These are phyloP conservation scores for Sarcodon aspratus DNA, from an alignment of 768 basidiomycete genomes.

Conservation along the genomic window DNA sequence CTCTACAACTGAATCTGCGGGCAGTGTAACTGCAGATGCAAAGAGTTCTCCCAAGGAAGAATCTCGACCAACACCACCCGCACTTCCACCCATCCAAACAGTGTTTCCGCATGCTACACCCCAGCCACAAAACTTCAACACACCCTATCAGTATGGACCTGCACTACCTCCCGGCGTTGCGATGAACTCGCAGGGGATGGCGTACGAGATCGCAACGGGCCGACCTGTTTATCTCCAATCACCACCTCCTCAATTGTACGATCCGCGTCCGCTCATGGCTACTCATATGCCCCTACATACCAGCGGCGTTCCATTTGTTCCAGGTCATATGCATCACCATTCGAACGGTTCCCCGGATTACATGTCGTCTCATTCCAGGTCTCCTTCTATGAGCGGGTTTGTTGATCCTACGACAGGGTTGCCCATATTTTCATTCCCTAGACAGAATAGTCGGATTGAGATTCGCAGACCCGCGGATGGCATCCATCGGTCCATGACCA, in stretches of 20 bases:
- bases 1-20: too few relatives aligned
- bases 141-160: conserved; percentile 51
- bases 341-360: conserved; percentile 50
- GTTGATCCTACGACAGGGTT: conserved; percentile 54
- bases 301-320: conserved; percentile 36
- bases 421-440: conserved; percentile 66
- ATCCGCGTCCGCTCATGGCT: conserved; percentile 55
- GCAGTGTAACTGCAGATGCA: conserved; percentile 2
- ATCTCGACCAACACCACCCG: conserved; percentile 22
- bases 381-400: conserved; percentile 52
- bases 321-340: conserved; percentile 52
- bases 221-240: conserved; percentile 63
- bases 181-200: conserved; percentile 62
- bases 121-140: conserved; percentile 50
- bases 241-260: conserved; percentile 48
- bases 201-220: conserved; percentile 77
- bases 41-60: conserved; percentile 2
- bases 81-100: conserved; percentile 31
- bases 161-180: conserved; percentile 59
- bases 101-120: conserved; percentile 27
- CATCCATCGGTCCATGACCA: conserved; percentile 10
- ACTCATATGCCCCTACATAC: conserved; percentile 35
- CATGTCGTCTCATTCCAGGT: conserved; percentile 46
- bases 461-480: conserved; percentile 50
- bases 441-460: conserved; percentile 60